Base-by-base conservation (phyloP, 257 asterid genomes). In the Solanum lignicaule region DNA sequence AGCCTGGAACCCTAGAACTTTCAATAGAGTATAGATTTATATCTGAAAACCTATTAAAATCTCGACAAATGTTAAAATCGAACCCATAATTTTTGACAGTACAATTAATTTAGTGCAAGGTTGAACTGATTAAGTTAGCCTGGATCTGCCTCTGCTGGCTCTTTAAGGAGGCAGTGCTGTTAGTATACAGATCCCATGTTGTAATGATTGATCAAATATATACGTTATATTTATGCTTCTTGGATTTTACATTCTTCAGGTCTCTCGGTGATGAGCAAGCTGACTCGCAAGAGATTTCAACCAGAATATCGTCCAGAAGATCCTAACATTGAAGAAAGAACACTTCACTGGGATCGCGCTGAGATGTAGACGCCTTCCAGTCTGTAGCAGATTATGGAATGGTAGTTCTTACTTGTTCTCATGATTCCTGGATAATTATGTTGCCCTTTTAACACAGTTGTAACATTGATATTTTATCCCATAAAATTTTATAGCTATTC, bases 331-430 rank as follows among this genome's bases (percentile, higher is more conserved):
- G 90, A 88, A 29, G 90, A 74, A 31, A 75, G 46, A 31, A 21
- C 90, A 27, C 60, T 88, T 12, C 21, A 88, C 88, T 88, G 90
- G 88, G 88, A 88, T 71, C 81, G 82, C 3, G 72, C 78, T 84
- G 69, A 84, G 79, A 88, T 85, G 48, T 88, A 88, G 58, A 25
- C 31, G 55, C 62, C 84, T 41, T 79, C 20, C 27, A 16, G 39
- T 78, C 85, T 79, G 18, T 46, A 79, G 18, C 62, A 25, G 9
- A 78, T 78, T 13, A 78, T 78, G 60, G 84, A 79, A 25, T 78
- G 84, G 25, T 21, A 38, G 3, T 6, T 81, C 20, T 29, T 16
- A 81, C 84, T 78, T 41, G 35, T 81, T 81, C 0, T 46, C 21
- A 18, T 46, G 36, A 81, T 81, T 18, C 68, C 1, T 31, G 38